phyloP scores from a whole-genome alignment of 1,139 yeast genomes.

The Scheffersomyces parashehatae region DNA sequence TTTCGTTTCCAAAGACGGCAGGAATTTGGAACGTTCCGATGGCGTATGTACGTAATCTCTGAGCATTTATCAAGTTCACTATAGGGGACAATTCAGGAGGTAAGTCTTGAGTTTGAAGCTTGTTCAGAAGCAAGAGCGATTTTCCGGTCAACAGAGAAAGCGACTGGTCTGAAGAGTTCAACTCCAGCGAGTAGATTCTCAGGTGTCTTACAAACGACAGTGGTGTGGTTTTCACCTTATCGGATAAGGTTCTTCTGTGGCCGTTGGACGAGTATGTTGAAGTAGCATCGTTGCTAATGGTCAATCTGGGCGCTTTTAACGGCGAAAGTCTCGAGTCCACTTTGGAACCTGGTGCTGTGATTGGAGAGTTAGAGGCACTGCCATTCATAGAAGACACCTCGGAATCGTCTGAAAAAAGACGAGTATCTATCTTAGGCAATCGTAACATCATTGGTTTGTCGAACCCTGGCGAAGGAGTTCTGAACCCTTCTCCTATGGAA shows the following conservation, averaged over 20 bases:
- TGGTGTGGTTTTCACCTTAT: slow-evolving; percentile 36
- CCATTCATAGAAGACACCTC: not conserved
- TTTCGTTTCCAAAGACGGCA: slow-evolving; percentile 15
- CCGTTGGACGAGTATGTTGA: not conserved
- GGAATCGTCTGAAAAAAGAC: not conserved
- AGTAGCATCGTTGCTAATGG: not conserved
- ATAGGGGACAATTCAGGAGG: slow-evolving; percentile 44
- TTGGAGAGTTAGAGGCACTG: not conserved
- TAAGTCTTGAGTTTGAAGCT: slow-evolving; percentile 26
- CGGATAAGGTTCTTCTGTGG: slow-evolving; percentile 23
- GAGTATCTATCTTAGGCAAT: slow-evolving; percentile 1
- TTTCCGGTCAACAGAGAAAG: slow-evolving; percentile 4
- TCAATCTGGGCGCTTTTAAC: not conserved
- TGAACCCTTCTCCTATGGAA: not conserved
- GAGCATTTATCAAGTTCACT: slow-evolving; percentile 44
- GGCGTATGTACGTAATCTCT: slow-evolving; percentile 40
- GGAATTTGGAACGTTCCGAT: slow-evolving; percentile 32
- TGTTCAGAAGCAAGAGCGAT: slow-evolving; percentile 17
- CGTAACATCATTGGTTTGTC: not conserved
- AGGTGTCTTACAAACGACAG: slow-evolving; percentile 41
- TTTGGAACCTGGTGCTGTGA: not conserved
- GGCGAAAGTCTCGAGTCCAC: not conserved
- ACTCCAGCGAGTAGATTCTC: slow-evolving; percentile 27
- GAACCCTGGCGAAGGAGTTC: slow-evolving; percentile 2
- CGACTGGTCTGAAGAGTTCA: slow-evolving; percentile 9